Evolutionary conservation across 306 rosid genomes (phyloP).

Genomic region (Quercus gilva): DNA sequence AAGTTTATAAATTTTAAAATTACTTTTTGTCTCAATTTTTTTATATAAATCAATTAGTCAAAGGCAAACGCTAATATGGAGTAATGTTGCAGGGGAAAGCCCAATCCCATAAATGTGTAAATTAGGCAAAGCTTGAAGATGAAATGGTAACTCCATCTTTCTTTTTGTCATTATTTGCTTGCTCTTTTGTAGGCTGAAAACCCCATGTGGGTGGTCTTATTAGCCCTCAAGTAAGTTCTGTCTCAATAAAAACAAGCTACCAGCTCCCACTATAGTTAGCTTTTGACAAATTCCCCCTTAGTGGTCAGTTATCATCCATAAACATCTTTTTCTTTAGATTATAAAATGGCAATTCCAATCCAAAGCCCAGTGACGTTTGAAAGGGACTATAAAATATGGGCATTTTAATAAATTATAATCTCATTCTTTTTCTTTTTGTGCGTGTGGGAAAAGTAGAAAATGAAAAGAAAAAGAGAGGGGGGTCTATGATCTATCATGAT

Average conservation of each 20-base stretch:
- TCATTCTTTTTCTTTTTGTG: background rate
- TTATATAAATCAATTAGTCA: too few relatives aligned
- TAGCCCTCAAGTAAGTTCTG: conserved; percentile 24
- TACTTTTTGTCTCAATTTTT: too few relatives aligned
- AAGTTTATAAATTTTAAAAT: too few relatives aligned
- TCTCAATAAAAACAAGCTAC: conserved; percentile 35
- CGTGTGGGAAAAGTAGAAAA: background rate
- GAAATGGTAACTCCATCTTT: conserved; percentile 32
- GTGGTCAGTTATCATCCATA: conserved; percentile 10
- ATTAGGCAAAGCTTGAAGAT: conserved; percentile 15
- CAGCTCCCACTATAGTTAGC: conserved; percentile 62
- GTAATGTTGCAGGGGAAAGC: background rate
- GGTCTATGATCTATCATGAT: background rate
- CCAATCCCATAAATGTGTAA: background rate
- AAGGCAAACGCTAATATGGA: too few relatives aligned
- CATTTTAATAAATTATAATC: background rate
- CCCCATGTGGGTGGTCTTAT: conserved; percentile 29
- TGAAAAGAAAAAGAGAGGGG: background rate
- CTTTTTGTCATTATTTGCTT: conserved; percentile 60
- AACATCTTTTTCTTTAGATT: conserved; percentile 1
- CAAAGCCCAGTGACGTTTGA: conserved; percentile 12
- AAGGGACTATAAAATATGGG: conserved; percentile 17
- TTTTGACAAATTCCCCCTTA: conserved; percentile 35
- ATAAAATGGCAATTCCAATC: background rate
- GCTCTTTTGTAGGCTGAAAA: conserved; percentile 41